Base-by-base conservation (phyloP, 441 rosid species). In the Syzygium syzygioides region DNA sequence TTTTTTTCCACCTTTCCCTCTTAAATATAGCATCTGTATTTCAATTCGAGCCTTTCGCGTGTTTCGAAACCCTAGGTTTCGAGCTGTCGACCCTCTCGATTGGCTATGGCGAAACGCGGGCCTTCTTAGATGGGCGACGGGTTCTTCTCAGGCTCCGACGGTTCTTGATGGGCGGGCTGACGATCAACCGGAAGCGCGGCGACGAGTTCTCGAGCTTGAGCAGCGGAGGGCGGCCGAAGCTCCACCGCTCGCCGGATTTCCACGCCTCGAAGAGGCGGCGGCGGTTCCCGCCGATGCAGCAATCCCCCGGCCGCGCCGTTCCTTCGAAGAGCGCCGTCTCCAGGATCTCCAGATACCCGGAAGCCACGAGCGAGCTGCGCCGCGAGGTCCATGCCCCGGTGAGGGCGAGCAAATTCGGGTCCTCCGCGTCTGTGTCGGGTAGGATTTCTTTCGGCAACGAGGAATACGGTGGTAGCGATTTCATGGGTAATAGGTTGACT, bases 311-410 rank as follows among this genome's bases (percentile, higher is more conserved):
- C 57, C 94, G 93, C 85, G 66, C 88, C 76, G 88, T 87, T 30
- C 90, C 92, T 26, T 92, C 91, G 45, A 93, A 88, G 79, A 92
- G 90, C 54, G 90, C 93, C 8, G 85, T 91, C 66, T 92, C 95
- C 15, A 95, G 96, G 90, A 91, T 93, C 84, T 91, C 95, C 85
- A 93, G 93, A 76, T 97, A 96, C 87, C 99, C 99, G 0, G 97
- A 93, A 88, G 86, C 92, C 4, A 93, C 92, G 55, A 71, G 89
- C 48, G 93, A 93, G 32, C 83, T 95, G 86, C 91, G 89, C 45
- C 92, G 97, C 84, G 95, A 94, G 87, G 93, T 96, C 59, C 98
- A 95, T 87, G 96, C 98, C 14, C 96, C 95, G 68, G 91, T 95
- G 50, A 94, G 96, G 87, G 88, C 88, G 45, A 88, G 56, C 55